A percentile compares a stretch with the other conserved stretches of the same genome.
Conservation (phyloP, 2,329 filamentous ascomycete genomes). For the Coniochaeta hoffmannii region DNA sequence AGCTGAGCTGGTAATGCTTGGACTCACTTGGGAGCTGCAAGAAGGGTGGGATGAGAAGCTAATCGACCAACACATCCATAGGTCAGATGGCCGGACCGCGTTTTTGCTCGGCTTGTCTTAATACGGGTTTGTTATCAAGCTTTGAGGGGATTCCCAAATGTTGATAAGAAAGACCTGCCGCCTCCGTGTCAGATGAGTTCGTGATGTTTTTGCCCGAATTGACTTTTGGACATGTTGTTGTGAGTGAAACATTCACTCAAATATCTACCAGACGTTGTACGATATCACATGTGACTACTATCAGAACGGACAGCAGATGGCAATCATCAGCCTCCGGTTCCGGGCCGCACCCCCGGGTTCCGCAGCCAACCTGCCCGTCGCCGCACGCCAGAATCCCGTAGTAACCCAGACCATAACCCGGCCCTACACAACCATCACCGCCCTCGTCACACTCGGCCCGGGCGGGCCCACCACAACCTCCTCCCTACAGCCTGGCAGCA, state of each 20-base stretch:
- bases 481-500: too few species aligned
- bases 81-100: not conserved
- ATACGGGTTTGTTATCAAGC: not conserved
- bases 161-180: not conserved
- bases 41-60: not conserved
- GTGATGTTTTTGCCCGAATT: not conserved
- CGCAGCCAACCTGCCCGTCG: not conserved
- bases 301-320: not conserved
- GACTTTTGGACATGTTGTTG: not conserved
- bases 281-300: not conserved
- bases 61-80: not conserved
- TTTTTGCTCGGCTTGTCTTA: not conserved
- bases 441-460: slow-evolving; percentile 23
- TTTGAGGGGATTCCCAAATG: not conserved
- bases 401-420: slow-evolving; percentile 29
- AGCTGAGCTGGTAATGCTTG: not conserved
- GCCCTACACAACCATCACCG: slow-evolving; percentile 27
- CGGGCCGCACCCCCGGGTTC: not conserved
- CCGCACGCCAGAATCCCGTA: slow-evolving; percentile 12
- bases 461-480: slow-evolving; percentile 7
- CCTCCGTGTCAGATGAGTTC: not conserved
- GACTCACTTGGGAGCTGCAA: not conserved
- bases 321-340: not conserved
- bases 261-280: not conserved
- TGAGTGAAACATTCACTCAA: not conserved